Percentiles rank a stretch among this genome's conserved stretches.
Evolutionary conservation across 2,329 filamentous ascomycete species (phyloP).

Genomic region (Phyllachora maydis): DNA sequence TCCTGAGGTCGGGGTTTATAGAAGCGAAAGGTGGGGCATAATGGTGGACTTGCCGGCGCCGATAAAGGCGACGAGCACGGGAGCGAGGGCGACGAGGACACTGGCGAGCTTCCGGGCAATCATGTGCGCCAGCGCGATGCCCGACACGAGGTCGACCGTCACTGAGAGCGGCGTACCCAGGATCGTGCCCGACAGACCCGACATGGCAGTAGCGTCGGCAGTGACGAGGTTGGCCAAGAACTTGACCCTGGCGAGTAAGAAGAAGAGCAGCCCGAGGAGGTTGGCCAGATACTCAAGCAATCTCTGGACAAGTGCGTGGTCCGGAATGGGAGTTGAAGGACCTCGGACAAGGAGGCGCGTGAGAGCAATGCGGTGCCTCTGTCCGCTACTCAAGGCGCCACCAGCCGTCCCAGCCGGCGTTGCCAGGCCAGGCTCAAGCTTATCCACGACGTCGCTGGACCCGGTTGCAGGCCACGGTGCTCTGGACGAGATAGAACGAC

Average conservation of each 20-base stretch:
- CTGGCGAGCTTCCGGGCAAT: slow-evolving; percentile 59
- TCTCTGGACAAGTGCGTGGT: slow-evolving; percentile 25
- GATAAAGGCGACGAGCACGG: slow-evolving; percentile 41
- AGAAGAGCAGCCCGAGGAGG: slow-evolving; percentile 37
- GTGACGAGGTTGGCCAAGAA: slow-evolving; percentile 36
- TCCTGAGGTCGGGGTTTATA: slow-evolving; percentile 29
- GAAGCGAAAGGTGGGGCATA: slow-evolving; percentile 25
- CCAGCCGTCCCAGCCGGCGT: slow-evolving; percentile 18
- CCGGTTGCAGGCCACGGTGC: slow-evolving; percentile 16
- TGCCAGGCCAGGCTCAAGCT: slow-evolving; percentile 14
- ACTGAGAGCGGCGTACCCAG: slow-evolving; percentile 53
- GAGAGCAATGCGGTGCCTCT: slow-evolving; percentile 21
- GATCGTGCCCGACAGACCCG: slow-evolving; percentile 49
- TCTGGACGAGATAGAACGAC: slow-evolving; percentile 19
- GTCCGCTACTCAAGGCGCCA: slow-evolving; percentile 19
- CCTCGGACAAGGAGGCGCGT: slow-evolving; percentile 19
- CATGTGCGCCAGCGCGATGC: slow-evolving; percentile 47
- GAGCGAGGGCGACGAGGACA: slow-evolving; percentile 48
- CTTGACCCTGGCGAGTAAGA: slow-evolving; percentile 36
- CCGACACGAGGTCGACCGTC: slow-evolving; percentile 43
- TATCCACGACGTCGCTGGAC: slow-evolving; percentile 3
- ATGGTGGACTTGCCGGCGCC: slow-evolving; percentile 26
- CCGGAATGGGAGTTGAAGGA: slow-evolving; percentile 18
- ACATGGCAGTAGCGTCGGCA: slow-evolving; percentile 46
- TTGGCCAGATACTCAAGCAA: no score